Evolutionary conservation across 352 stramenopile genomes (phyloP), one percentile per base, ranked within the genome.

Genomic region (Phytopythium montanum): DNA sequence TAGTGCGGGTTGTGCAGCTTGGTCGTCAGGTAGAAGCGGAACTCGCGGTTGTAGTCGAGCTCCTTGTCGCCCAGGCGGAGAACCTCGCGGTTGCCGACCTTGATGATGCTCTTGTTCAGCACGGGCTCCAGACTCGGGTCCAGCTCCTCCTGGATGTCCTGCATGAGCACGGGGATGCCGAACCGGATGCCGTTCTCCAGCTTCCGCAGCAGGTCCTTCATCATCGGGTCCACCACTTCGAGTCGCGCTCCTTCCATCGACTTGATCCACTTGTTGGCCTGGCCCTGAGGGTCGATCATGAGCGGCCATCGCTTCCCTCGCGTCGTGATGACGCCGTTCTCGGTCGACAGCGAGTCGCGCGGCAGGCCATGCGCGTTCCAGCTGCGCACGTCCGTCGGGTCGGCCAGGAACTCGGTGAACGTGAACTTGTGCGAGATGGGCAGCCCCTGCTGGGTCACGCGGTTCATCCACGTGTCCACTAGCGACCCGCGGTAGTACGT

Each of bases 201-300:
- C 51, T 97, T 92, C 12, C 93, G 80, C 31, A 99, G 64, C 51
- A 98, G 73, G 61, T 98, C 94, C 53, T 97, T 97, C 79, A 96
- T 97, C 77, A 97, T 98, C 14, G 97, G 90, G 44, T 98, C 95
- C 7, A 98, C 88, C 5, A 98, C 85, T 46, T 96, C 85, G 5
- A 99, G 76, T 0, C 75, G 75, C 8, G 53, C 73, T 5, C 88
- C 90, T 63, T 98, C 88, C 83, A 98, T 96, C 3, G 93, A 92
- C 61, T 96, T 96, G 62, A 99, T 97, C 96, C 96, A 99, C 59
- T 97, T 97, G 66, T 98, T 99, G 10, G 92, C 96, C 58, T 99
- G 96, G 0, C 88, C 92, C 63, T 98, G 92, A 19, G 96, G 96
- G 49, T 99, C 96, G 53, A 99, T 98, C 95, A 99, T 98, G 9